Conservation (phyloP, 192 early-diverging fungal genomes). For the Geranomyces variabilis region DNA sequence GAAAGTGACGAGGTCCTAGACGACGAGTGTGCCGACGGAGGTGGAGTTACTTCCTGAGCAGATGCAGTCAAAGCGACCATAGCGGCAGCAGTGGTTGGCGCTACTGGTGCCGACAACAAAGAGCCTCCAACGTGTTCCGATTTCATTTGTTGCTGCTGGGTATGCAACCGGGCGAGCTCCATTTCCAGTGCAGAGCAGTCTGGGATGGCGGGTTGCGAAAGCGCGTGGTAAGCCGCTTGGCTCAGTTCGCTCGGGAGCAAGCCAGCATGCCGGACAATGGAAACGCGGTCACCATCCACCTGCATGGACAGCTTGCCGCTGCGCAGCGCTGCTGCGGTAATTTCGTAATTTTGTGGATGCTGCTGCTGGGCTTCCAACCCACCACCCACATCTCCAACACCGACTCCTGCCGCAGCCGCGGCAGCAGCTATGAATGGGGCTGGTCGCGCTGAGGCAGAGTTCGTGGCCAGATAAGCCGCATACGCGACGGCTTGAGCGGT, state of each 20-base stretch:
- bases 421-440: neutral
- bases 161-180: neutral
- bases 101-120: neutral
- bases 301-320: slow-evolving; percentile 3
- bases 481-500: slow-evolving; percentile 1
- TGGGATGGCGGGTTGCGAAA: neutral
- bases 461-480: neutral
- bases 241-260: too few relatives aligned
- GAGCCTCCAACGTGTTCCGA: neutral
- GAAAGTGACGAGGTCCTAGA: neutral
- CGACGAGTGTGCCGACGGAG: slow-evolving; percentile 11
- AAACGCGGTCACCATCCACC: neutral
- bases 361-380: neutral
- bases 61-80: neutral
- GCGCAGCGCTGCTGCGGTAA: slow-evolving; percentile 1
- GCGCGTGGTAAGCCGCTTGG: neutral
- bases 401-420: neutral
- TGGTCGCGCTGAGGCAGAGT: too few relatives aligned
- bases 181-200: neutral
- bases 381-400: neutral
- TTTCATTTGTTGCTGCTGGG: neutral
- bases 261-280: neutral
- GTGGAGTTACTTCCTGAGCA: slow-evolving; percentile 24
- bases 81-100: neutral
- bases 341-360: neutral